phyloP scores from a whole-genome alignment of 2,329 filamentous ascomycete genomes.

The Claviceps lovelessii region DNA sequence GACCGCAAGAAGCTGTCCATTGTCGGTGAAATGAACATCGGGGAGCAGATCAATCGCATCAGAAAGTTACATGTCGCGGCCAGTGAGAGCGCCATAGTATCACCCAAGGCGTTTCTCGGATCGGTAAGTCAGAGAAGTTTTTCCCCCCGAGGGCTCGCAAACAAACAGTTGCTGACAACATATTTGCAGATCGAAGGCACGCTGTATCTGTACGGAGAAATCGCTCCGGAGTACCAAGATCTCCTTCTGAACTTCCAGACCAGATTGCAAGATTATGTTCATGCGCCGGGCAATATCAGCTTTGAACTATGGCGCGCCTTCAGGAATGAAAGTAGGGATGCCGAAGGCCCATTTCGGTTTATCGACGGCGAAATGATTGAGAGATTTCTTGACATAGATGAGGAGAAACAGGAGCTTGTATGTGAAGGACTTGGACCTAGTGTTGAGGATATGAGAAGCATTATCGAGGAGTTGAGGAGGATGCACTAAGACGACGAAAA shows the following conservation, averaged over 20 bases:
- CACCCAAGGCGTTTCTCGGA: constrained; percentile 73
- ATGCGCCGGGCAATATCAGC: constrained; percentile 55
- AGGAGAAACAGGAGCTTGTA: constrained; percentile 38
- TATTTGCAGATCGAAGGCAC: constrained; percentile 62
- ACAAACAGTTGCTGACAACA: constrained; percentile 5
- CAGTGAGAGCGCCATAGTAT: constrained; percentile 50
- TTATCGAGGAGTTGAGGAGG: constrained; percentile 48
- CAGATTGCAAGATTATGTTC: constrained; percentile 50
- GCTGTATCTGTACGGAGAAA: constrained; percentile 77
- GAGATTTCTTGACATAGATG: constrained; percentile 59
- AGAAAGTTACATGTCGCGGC: constrained; percentile 55
- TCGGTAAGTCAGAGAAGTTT: constrained; percentile 50
- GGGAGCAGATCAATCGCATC: constrained; percentile 89
- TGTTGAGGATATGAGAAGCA: constrained; percentile 47
- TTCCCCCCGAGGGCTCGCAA: neutral
- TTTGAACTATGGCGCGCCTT: constrained; percentile 77
- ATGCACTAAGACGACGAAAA: constrained; percentile 32
- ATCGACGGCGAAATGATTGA: constrained; percentile 89
- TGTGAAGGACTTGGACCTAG: constrained; percentile 43
- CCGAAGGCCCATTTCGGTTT: constrained; percentile 70
- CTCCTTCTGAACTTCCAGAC: constrained; percentile 70
- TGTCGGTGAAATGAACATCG: constrained; percentile 69
- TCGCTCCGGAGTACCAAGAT: constrained; percentile 58
- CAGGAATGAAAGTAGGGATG: constrained; percentile 55
- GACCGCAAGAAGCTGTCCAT: constrained; percentile 58